Percentiles rank a stretch among this genome's conserved stretches.
Conservation (phyloP, 176 grass and related monocot genomes). For the Urochloa ruziziensis region DNA sequence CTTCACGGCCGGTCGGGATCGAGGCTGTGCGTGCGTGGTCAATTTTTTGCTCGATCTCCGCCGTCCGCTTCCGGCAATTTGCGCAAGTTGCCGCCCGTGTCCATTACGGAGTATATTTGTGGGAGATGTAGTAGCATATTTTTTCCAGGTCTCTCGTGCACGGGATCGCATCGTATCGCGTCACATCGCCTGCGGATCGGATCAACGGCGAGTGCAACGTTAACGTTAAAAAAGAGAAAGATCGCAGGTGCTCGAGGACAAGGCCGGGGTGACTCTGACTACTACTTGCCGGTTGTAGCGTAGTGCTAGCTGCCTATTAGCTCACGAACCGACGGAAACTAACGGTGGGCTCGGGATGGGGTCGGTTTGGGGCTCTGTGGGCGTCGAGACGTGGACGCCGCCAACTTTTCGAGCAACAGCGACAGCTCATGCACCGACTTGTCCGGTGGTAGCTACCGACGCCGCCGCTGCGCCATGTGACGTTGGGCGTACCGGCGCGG, state of each 20-base stretch:
- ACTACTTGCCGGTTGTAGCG: background rate
- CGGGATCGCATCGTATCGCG: background rate
- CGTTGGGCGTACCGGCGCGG: background rate
- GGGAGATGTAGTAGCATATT: too few relatives aligned
- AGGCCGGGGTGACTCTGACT: too few relatives aligned
- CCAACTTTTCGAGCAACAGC: constrained; percentile 15
- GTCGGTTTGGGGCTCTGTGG: background rate
- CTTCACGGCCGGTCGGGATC: too few relatives aligned
- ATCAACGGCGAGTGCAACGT: background rate
- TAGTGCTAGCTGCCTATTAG: background rate
- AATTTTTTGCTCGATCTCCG: background rate
- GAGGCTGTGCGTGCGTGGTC: too few relatives aligned
- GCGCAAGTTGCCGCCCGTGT: background rate
- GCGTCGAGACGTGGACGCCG: background rate
- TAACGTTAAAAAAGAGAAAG: background rate
- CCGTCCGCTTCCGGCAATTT: background rate
- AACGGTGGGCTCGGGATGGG: background rate
- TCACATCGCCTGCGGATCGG: constrained; percentile 16
- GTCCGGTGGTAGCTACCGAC: background rate
- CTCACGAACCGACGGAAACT: background rate
- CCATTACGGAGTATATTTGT: too few relatives aligned
- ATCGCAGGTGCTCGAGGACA: background rate
- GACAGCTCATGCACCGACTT: constrained; percentile 2
- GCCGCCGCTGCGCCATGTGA: background rate
- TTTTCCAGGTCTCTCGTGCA: background rate